phyloP scores from a whole-genome alignment of 768 basidiomycete species.

The Mycena latifolia region DNA sequence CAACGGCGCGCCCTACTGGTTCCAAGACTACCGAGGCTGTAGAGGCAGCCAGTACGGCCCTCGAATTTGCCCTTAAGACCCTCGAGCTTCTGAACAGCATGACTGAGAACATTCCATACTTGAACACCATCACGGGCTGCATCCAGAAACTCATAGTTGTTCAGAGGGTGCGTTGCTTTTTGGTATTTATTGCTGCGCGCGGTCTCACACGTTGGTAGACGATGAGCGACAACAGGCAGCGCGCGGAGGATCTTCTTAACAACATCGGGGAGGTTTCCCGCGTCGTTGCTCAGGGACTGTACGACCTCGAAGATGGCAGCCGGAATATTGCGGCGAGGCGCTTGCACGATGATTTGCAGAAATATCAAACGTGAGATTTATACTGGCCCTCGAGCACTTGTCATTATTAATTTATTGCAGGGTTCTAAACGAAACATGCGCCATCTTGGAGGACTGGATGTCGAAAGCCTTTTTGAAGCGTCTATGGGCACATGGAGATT shows the following conservation, averaged over 20 bases:
- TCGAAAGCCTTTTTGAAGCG: neutral
- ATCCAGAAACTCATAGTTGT: neutral
- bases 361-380: conserved; percentile 3
- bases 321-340: neutral
- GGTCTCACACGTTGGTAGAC: neutral
- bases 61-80: neutral
- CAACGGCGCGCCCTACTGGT: too few species aligned
- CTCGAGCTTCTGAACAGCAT: neutral
- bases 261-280: too few species aligned
- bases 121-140: neutral
- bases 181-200: too few species aligned
- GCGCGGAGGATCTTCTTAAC: neutral
- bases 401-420: neutral
- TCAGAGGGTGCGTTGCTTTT: neutral
- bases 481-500: neutral
- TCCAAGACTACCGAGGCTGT: too few species aligned
- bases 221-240: neutral
- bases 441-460: conserved; percentile 1
- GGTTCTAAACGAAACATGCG: neutral
- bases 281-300: neutral
- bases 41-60: too few species aligned
- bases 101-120: neutral
- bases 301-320: neutral
- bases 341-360: neutral
- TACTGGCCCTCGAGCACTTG: neutral